A percentile compares a stretch with the other conserved stretches of the same genome.
These are phyloP conservation scores for Jackrogersella minutella DNA, from an alignment of 495 filamentous ascomycete genomes.

Conservation along the genomic window DNA sequence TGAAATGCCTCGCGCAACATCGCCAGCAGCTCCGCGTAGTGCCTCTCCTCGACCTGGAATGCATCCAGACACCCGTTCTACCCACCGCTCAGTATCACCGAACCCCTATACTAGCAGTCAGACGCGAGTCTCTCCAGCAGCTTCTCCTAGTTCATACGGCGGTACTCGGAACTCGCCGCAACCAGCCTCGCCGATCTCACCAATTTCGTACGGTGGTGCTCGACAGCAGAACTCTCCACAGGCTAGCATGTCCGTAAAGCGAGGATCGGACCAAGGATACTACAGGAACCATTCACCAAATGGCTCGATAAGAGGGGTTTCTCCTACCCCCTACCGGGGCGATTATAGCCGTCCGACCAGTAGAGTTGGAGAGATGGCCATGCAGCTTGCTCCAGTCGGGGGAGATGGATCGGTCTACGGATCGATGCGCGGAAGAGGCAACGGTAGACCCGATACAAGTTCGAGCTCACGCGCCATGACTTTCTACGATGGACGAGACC, in stretches of 20 bases:
- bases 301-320: constrained; percentile 62
- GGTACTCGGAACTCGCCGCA: constrained; percentile 47
- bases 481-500: constrained; percentile 67
- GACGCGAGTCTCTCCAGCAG: constrained; percentile 46
- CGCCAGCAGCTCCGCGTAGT: constrained; percentile 59
- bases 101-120: constrained; percentile 42
- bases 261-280: constrained; percentile 64
- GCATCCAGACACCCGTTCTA: constrained; percentile 46
- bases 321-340: constrained; percentile 60
- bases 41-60: constrained; percentile 61
- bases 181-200: constrained; percentile 45
- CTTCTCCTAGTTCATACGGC: constrained; percentile 60
- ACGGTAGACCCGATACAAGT: constrained; percentile 49
- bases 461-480: constrained; percentile 57
- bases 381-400: constrained; percentile 72
- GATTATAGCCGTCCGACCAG: constrained; percentile 68
- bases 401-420: constrained; percentile 48
- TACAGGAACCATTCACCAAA: constrained; percentile 65
- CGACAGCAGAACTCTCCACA: constrained; percentile 52
- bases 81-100: constrained; percentile 54
- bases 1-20: constrained; percentile 59
- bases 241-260: constrained; percentile 52
- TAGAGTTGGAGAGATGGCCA: constrained; percentile 74
- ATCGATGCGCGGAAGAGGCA: constrained; percentile 57
- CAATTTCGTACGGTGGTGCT: constrained; percentile 38